phyloP scores from a whole-genome alignment of 129 eudicot genomes.

The Logfia minima region DNA sequence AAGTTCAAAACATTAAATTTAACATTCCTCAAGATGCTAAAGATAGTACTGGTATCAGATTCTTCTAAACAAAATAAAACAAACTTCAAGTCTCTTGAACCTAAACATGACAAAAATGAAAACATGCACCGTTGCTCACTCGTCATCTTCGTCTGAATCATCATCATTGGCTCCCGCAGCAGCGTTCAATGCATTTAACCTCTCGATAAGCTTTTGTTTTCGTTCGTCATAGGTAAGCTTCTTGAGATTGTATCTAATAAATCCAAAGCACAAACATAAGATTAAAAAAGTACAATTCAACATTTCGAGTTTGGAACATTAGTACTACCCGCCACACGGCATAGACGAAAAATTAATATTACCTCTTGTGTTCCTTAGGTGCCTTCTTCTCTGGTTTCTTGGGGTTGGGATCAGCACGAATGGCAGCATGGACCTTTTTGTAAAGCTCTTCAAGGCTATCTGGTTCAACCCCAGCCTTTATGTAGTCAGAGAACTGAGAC shows the following conservation, averaged over 20 bases:
- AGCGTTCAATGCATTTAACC: constrained; percentile 76
- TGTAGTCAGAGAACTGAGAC: constrained; percentile 65
- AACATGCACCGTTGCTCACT: constrained; percentile 21
- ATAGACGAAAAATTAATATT: background rate
- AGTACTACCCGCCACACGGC: background rate
- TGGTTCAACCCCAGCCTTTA: constrained; percentile 60
- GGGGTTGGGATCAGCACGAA: constrained; percentile 75
- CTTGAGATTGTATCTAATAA: constrained; percentile 69
- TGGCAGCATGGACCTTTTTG: constrained; percentile 91
- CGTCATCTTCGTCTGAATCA: constrained; percentile 69
- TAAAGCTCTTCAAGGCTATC: constrained; percentile 70
- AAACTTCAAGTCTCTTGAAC: constrained; percentile 22
- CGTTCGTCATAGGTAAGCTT: constrained; percentile 89
- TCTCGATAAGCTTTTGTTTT: constrained; percentile 71
- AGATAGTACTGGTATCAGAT: constrained; percentile 9
- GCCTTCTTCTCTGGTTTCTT: constrained; percentile 65
- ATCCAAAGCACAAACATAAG: background rate
- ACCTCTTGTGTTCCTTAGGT: constrained; percentile 88
- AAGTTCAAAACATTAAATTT: constrained; percentile 25
- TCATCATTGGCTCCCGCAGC: constrained; percentile 60
- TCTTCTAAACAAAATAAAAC: constrained; percentile 30
- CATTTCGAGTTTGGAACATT: background rate
- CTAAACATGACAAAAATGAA: constrained; percentile 25
- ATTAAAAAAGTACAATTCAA: background rate
- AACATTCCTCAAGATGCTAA: constrained; percentile 28